phyloP scores from a whole-genome alignment of 306 rosid genomes.

The Purshia tridentata region DNA sequence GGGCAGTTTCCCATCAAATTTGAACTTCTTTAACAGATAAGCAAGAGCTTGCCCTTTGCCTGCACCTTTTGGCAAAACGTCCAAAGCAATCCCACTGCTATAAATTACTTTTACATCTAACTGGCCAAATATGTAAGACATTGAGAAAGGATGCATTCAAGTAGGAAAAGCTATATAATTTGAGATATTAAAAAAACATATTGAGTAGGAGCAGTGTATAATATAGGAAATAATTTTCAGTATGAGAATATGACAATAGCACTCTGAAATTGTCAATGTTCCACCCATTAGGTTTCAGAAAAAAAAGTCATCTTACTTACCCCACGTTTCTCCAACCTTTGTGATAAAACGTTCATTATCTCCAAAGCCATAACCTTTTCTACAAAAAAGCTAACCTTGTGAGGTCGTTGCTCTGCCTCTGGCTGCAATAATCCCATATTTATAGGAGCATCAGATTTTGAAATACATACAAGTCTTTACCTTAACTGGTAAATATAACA shows the following conservation, averaged over 20 bases:
- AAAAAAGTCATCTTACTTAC: slow-evolving; percentile 52
- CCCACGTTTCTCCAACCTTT: slow-evolving; percentile 56
- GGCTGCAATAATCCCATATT: slow-evolving; percentile 49
- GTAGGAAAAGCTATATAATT: neutral
- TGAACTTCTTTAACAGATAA: slow-evolving; percentile 54
- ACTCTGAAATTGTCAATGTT: neutral
- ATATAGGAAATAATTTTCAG: neutral
- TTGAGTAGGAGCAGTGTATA: neutral
- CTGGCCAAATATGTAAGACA: slow-evolving; percentile 35
- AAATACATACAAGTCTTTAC: neutral
- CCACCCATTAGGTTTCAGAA: neutral
- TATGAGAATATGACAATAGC: neutral
- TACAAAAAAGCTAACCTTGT: slow-evolving; percentile 80
- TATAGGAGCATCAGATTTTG: slow-evolving; percentile 1
- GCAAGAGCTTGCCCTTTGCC: slow-evolving; percentile 79
- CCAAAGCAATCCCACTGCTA: slow-evolving; percentile 75
- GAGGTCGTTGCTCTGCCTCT: slow-evolving; percentile 72
- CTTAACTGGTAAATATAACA: neutral
- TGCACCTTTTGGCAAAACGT: slow-evolving; percentile 68
- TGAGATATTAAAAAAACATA: neutral
- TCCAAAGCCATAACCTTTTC: slow-evolving; percentile 55
- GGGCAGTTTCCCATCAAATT: slow-evolving; percentile 44
- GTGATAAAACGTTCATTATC: slow-evolving; percentile 45
- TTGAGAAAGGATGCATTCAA: slow-evolving; percentile 14
- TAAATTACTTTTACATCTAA: slow-evolving; percentile 74